Conservation (phyloP, 257 asterid species). For the Solanum chilense region DNA sequence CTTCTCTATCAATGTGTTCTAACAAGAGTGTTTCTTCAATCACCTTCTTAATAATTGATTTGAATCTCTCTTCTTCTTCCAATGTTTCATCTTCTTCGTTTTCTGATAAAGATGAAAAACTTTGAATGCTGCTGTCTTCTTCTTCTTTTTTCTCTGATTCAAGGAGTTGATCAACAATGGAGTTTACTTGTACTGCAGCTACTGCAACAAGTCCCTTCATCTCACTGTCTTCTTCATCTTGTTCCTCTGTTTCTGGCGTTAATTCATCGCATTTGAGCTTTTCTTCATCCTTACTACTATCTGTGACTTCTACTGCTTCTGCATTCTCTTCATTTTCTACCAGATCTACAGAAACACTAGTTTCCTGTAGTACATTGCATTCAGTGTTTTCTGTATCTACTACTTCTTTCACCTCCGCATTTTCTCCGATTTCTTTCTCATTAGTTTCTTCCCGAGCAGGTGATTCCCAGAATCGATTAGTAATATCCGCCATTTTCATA, state of each 20-base stretch:
- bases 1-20: not conserved
- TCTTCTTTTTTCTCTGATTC: not conserved
- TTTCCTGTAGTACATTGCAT: not conserved
- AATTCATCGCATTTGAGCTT: not conserved
- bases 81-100: not conserved
- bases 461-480: slow-evolving; percentile 51
- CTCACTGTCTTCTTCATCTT: not conserved
- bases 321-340: slow-evolving; percentile 10
- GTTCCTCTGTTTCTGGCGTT: not conserved
- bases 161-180: not conserved
- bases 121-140: not conserved
- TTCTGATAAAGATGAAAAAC: not conserved
- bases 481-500: slow-evolving; percentile 66
- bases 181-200: not conserved
- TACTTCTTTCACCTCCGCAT: not conserved
- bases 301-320: not conserved
- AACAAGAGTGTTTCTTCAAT: not conserved
- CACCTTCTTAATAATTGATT: slow-evolving; percentile 14
- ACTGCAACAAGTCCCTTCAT: not conserved
- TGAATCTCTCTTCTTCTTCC: slow-evolving; percentile 2
- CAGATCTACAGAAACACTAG: slow-evolving; percentile 8
- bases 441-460: slow-evolving; percentile 16
- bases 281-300: not conserved
- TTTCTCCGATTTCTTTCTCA: not conserved
- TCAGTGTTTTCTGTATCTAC: not conserved